These are phyloP conservation scores for Ettlia oleoabundans DNA, from an alignment of 139 green algal species.

Conservation along the genomic window DNA sequence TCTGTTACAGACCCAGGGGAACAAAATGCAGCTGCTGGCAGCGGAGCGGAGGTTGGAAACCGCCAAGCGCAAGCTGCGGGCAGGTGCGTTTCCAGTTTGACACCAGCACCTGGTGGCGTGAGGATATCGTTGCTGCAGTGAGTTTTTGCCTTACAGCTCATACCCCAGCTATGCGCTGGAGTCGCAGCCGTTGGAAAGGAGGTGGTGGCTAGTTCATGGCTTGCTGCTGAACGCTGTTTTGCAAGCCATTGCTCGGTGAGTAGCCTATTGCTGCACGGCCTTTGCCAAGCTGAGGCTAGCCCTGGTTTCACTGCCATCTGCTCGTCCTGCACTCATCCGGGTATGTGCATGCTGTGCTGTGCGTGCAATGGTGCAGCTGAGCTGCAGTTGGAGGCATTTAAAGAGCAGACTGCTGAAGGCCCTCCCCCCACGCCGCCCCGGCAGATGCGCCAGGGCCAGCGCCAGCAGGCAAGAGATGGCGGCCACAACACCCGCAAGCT, in stretches of 20 bases:
- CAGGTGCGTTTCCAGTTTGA: not conserved
- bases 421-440: slow-evolving; percentile 9
- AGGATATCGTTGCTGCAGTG: not conserved
- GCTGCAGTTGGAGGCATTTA: slow-evolving; percentile 4
- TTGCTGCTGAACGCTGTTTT: too few relatives aligned
- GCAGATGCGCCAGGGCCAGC: not conserved
- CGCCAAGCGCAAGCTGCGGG: not conserved
- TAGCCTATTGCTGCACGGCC: too few relatives aligned
- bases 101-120: too few relatives aligned
- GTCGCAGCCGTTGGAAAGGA: not conserved
- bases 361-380: not conserved
- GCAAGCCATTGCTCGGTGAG: too few relatives aligned
- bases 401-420: slow-evolving; percentile 1
- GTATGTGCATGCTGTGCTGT: not conserved
- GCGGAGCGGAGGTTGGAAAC: not conserved
- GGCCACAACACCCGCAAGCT: too few relatives aligned
- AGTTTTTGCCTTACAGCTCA: not conserved
- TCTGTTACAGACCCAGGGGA: not conserved
- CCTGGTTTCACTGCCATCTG: too few relatives aligned
- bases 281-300: too few relatives aligned
- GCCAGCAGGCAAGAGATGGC: not conserved
- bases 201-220: too few relatives aligned
- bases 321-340: not conserved
- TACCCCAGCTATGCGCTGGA: too few relatives aligned
- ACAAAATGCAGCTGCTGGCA: slow-evolving; percentile 5